Evolutionary conservation across 2,329 filamentous ascomycete genomes (phyloP).

Genomic region (Epicoccum sorghinum): DNA sequence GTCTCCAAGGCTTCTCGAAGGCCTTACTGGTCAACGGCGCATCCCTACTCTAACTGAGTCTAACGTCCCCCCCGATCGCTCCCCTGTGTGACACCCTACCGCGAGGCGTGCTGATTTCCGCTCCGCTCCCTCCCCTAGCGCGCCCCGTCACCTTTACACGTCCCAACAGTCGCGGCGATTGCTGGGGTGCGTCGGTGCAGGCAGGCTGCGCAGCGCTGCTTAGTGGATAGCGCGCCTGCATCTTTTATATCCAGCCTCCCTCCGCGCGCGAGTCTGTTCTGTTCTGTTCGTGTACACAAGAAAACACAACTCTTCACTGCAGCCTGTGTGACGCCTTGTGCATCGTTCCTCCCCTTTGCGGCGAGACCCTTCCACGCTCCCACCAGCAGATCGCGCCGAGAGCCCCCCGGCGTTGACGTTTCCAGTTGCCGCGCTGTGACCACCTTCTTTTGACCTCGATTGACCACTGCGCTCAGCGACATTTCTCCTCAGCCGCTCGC

Average conservation of each 20-base stretch:
- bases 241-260: constrained; percentile 32
- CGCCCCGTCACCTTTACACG: constrained; percentile 32
- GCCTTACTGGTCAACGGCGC: constrained; percentile 20
- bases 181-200: constrained; percentile 9
- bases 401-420: constrained; percentile 18
- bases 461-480: constrained; percentile 17
- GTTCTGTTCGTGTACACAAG: constrained; percentile 12
- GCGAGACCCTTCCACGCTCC: constrained; percentile 23
- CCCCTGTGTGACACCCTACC: constrained; percentile 25
- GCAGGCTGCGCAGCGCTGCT: constrained; percentile 1
- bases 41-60: constrained; percentile 15
- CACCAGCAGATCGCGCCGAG: constrained; percentile 31
- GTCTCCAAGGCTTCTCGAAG: constrained; percentile 11
- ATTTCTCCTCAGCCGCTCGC: constrained; percentile 29
- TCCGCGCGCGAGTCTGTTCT: constrained; percentile 19
- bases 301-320: constrained; percentile 31
- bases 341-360: constrained; percentile 21
- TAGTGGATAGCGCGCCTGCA: constrained; percentile 9
- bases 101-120: constrained; percentile 30
- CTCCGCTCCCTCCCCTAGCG: constrained; percentile 40
- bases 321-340: constrained; percentile 33
- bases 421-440: constrained; percentile 24
- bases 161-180: constrained; percentile 25
- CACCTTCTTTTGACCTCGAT: constrained; percentile 27
- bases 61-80: background rate